Conservation (phyloP, 164 flowering plant species). For the Nelumbo lutea region DNA sequence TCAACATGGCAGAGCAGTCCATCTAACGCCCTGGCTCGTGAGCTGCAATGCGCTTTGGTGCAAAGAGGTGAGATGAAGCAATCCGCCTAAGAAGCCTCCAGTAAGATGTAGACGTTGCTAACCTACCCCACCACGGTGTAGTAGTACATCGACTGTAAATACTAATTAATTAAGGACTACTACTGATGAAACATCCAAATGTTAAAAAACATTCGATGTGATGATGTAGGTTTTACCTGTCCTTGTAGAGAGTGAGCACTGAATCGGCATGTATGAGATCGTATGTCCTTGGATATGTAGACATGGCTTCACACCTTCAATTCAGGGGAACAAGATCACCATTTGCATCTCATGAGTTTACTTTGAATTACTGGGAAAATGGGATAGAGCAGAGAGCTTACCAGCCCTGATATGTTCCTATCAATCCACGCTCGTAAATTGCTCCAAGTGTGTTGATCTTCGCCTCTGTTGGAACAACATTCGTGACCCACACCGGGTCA, state of each 20-base stretch:
- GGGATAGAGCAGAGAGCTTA: conserved; percentile 17
- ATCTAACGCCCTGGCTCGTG: conserved; percentile 41
- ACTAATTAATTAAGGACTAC: too few species aligned
- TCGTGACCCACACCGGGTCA: conserved; percentile 92
- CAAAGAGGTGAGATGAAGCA: conserved; percentile 60
- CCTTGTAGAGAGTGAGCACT: conserved; percentile 55
- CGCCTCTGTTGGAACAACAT: conserved; percentile 64
- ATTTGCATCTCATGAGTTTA: too few species aligned
- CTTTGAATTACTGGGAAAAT: neutral
- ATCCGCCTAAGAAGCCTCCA: conserved; percentile 67
- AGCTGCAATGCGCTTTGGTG: conserved; percentile 44
- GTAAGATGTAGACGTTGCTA: conserved; percentile 19
- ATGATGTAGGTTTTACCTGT: conserved; percentile 36
- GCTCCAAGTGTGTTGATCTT: conserved; percentile 60
- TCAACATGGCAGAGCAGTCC: conserved; percentile 39
- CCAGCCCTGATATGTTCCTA: conserved; percentile 90
- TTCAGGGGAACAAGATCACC: too few species aligned
- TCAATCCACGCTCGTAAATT: conserved; percentile 72
- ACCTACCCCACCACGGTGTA: too few species aligned
- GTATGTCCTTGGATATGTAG: too few species aligned
- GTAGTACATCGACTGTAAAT: too few species aligned
- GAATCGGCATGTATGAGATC: conserved; percentile 39
- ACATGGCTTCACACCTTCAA: conserved; percentile 72
- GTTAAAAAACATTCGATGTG: too few species aligned
- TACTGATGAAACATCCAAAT: too few species aligned